Evolutionary conservation across 106 monocot genomes (phyloP), one percentile per base, ranked within the genome.

Genomic region (Dactylorhiza incarnata): DNA sequence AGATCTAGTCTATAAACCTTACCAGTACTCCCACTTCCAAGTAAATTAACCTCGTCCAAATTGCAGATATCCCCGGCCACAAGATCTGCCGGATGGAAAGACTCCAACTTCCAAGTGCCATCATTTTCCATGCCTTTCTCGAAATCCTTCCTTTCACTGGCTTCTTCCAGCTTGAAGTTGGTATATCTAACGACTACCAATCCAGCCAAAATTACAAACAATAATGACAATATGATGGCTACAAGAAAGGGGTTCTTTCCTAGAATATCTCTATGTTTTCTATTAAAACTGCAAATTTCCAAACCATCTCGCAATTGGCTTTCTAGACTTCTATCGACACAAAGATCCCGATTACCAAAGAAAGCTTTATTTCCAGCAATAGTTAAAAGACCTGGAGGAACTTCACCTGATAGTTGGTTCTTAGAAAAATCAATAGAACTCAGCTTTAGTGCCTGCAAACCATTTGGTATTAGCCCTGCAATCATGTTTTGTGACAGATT

Each of bases 1-100:
- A 90, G 45, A 23, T 85, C 84, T 3, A 90, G 24, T 37, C 86
- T 75, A 49, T 92, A 95, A 19, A 95, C 95, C 72, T 84, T 87
- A 0, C 89, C 89, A 0, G 92, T 76, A 14, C 90, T 74, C 24
- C 95, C 92, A 8, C 74, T 86, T 73, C 92, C 92, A 3, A 95
- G 88, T 73, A 95, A 61, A 56, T 92, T 88, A 49, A 86, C 85
- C 73, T 88, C 88, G 22, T 83, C 78, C 44, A 92, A 65, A 7
- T 85, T 77, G 17, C 83, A 77, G 1, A 95, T 80, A 55, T 88
- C 92, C 47, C 88, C 85, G 37, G 77, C 85, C 45, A 88, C 83
- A n/a, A 95, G 74, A 23, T 90, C 88, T 19, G 79, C 73, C 3
- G 81, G 90, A 72, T 79, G 77, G 74, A 95, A 95, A 6, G 86